These are phyloP conservation scores for Yamadazyma friedrichii DNA, from an alignment of 1,139 yeast species.

Conservation along the genomic window DNA sequence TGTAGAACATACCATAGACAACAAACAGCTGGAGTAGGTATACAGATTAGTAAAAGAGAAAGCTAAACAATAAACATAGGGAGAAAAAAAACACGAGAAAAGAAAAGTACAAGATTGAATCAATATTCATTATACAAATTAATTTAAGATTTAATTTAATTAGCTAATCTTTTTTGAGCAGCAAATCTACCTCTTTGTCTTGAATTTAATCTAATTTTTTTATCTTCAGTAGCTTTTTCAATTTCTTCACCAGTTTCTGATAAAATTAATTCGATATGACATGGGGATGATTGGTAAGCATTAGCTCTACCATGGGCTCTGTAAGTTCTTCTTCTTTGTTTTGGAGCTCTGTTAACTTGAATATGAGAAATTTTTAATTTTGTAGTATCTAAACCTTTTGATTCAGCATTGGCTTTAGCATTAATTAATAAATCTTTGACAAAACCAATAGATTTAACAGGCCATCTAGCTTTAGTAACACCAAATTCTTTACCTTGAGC, in stretches of 20 bases:
- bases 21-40: too few relatives aligned
- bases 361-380: conserved; percentile 95
- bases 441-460: conserved; percentile 96
- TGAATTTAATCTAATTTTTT: conserved; percentile 76
- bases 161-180: conserved; percentile 64
- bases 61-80: too few relatives aligned
- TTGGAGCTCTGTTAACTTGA: conserved; percentile 99
- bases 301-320: conserved; percentile 99
- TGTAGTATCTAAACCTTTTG: conserved; percentile 96
- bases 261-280: conserved; percentile 96
- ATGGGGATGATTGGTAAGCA: conserved; percentile 98
- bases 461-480: conserved; percentile 99
- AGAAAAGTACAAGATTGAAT: not conserved
- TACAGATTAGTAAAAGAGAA: too few relatives aligned
- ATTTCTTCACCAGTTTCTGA: conserved; percentile 95
- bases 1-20: too few relatives aligned
- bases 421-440: conserved; percentile 92
- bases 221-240: conserved; percentile 87
- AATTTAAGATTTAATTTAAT: conserved; percentile 26
- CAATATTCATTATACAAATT: conserved; percentile 14
- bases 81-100: too few relatives aligned
- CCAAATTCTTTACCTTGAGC: conserved; percentile 99
- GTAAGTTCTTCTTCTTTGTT: conserved; percentile 99
- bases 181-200: conserved; percentile 95
- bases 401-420: conserved; percentile 99